Base-by-base conservation (phyloP, 1,284 basidiomycete species). In the Ustilago xerochloae region DNA sequence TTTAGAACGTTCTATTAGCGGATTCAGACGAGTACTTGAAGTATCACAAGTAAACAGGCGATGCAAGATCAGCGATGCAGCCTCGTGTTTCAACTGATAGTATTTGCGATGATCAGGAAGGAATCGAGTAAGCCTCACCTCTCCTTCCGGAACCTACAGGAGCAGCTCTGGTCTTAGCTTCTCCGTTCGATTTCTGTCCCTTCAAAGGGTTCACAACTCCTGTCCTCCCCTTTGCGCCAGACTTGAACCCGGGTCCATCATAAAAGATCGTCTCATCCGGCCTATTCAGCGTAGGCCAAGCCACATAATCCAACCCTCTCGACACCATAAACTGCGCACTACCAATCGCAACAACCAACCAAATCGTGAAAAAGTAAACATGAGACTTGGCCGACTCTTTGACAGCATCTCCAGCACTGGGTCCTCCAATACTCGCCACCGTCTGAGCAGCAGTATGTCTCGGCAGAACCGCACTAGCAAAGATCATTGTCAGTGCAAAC, bases 401-500 rank as follows among this genome's bases (percentile, higher is more conserved):
- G 26, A 69, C 57, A 3, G 43, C 56, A 6, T 53, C 45, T 4
- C 52, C 65, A 0, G 57, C 64, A 7, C 15, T 38, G 1, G 20
- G 1, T 0, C 71, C 65, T 0, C 47, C 64, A 2, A 74, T 57
- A 7, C 48, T 39, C 2, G 51, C 51, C 8, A 65, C 20, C 2
- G 66, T 63, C 47, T 58, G 52, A n/a, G 64, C 64, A 3, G 61
- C 62, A 2, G 61, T 49, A 30, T 69, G 55, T 12, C 67, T 56
- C 12, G 81, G 81, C 28, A 82, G 52, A 29, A 81, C 62, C 22
- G 77, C 15, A 41, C 64, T 72, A 20, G 63, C 60, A 36, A 81
- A 22, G 91, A 97, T 91, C 77, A 96, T 93, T 46, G 93, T 69
- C 0, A 79, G 24, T 9, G 93, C 91, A 81, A 94, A 93, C 22